phyloP scores from a whole-genome alignment of 805 yeast genomes.

The Candida nemodendra region DNA sequence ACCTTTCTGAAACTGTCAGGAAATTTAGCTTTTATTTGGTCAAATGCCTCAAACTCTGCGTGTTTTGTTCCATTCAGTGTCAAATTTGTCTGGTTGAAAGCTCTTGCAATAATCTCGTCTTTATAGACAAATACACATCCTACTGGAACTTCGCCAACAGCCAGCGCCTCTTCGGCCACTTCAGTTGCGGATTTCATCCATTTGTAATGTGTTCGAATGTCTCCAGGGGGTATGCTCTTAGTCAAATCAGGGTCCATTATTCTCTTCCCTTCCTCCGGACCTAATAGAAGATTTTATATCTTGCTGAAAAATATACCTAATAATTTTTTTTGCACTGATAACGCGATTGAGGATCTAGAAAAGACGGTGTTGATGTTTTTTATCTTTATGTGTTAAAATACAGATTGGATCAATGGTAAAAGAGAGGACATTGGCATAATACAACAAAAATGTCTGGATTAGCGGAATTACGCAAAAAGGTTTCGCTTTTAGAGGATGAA shows the following conservation, averaged over 20 bases:
- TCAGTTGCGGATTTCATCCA: constrained; percentile 53
- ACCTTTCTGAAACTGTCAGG: constrained; percentile 30
- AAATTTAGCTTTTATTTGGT: constrained; percentile 41
- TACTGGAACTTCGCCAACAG: constrained; percentile 77
- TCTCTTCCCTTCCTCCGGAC: constrained; percentile 3
- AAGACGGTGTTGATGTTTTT: too few species aligned
- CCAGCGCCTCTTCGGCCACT: constrained; percentile 64
- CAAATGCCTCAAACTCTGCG: constrained; percentile 87
- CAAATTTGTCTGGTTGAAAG: constrained; percentile 83
- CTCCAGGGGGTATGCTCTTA: too few species aligned
- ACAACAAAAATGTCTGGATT: constrained; percentile 16
- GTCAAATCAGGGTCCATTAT: too few species aligned
- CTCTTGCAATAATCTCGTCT: constrained; percentile 60
- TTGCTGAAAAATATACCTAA: neutral
- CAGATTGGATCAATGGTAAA: too few species aligned
- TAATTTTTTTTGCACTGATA: neutral
- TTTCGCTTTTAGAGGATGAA: constrained; percentile 15
- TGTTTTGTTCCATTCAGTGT: constrained; percentile 86
- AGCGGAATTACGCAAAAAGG: constrained; percentile 6
- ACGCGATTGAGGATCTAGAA: too few species aligned
- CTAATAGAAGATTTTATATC: too few species aligned
- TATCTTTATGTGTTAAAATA: too few species aligned
- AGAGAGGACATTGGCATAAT: too few species aligned
- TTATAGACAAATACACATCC: constrained; percentile 67
- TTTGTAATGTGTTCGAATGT: constrained; percentile 24